These are phyloP conservation scores for Apiosordaria backusii DNA, from an alignment of 495 filamentous ascomycete genomes.

Conservation along the genomic window DNA sequence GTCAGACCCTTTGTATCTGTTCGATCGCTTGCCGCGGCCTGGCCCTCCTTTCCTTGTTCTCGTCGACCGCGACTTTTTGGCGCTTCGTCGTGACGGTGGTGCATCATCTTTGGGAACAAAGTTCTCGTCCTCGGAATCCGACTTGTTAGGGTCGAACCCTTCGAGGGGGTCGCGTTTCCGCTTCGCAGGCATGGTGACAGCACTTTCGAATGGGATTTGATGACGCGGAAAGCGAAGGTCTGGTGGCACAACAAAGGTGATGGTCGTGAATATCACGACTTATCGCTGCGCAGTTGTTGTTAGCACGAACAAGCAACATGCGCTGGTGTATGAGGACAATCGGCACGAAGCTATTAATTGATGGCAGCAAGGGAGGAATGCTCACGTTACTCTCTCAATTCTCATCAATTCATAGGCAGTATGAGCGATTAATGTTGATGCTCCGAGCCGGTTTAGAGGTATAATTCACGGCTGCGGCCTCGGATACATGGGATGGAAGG, in stretches of 20 bases:
- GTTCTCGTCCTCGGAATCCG: conserved; percentile 79
- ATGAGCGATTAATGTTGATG: neutral
- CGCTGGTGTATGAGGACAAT: neutral
- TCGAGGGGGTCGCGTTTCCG: conserved; percentile 59
- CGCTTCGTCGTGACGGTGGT: conserved; percentile 45
- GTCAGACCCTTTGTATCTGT: conserved; percentile 58
- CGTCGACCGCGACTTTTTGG: conserved; percentile 39
- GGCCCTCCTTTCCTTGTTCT: conserved; percentile 28
- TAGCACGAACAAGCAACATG: neutral
- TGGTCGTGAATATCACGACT: neutral
- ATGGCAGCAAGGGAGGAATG: neutral
- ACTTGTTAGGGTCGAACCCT: conserved; percentile 74
- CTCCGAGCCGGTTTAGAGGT: neutral
- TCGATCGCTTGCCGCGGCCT: conserved; percentile 44
- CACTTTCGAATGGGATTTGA: neutral
- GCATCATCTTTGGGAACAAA: conserved; percentile 54
- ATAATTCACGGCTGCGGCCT: neutral
- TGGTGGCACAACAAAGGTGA: neutral
- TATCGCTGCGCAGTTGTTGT: neutral
- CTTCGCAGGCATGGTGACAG: conserved; percentile 44
- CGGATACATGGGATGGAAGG: neutral
- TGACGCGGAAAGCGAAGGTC: neutral
- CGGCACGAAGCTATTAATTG: neutral
- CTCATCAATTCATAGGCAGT: neutral
- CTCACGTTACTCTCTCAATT: neutral